Evolutionary conservation across 2,329 filamentous ascomycete species (phyloP).

Genomic region (Fusarium heterosporum): DNA sequence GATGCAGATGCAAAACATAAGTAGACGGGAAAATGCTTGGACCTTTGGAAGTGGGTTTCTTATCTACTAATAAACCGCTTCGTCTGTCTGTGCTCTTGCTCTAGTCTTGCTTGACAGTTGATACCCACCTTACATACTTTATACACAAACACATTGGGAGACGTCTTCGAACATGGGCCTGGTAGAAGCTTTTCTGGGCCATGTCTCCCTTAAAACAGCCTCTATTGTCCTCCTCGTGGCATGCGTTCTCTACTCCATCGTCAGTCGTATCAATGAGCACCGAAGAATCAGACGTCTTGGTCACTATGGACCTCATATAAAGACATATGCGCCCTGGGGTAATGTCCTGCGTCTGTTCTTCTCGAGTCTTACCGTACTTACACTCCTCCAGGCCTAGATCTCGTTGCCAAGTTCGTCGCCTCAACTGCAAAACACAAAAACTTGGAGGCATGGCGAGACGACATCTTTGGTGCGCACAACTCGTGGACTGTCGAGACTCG

Average conservation of each 20-base stretch:
- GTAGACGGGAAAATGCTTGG: too few species aligned
- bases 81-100: background rate
- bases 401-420: conserved; percentile 68
- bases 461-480: conserved; percentile 58
- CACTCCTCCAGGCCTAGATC: conserved; percentile 66
- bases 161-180: conserved; percentile 57
- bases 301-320: conserved; percentile 54
- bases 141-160: background rate
- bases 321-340: conserved; percentile 61
- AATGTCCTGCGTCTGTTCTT: conserved; percentile 32
- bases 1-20: too few species aligned
- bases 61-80: too few species aligned
- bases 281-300: conserved; percentile 61
- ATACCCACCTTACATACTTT: background rate
- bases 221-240: conserved; percentile 53
- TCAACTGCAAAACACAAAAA: conserved; percentile 66
- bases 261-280: conserved; percentile 56
- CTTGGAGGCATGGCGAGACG: conserved; percentile 69
- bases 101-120: background rate
- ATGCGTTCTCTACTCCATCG: conserved; percentile 54
- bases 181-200: conserved; percentile 60
- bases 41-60: too few species aligned
- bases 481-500: conserved; percentile 71
- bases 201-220: conserved; percentile 57
- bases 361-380: background rate